phyloP scores from a whole-genome alignment of 805 yeast genomes.

The Starmerella bacillaris region DNA sequence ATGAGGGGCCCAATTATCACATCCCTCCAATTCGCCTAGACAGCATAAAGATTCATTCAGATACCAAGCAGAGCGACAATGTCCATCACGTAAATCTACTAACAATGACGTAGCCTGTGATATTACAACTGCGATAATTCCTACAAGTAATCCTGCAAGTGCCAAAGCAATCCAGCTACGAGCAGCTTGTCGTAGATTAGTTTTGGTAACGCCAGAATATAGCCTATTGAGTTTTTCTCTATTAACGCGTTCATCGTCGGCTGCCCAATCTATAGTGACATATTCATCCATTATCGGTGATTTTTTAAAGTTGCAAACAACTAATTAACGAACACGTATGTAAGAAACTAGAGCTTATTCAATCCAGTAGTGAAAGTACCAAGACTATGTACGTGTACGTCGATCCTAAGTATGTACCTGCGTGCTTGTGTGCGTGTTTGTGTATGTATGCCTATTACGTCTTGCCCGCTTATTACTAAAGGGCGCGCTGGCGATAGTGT shows the following conservation, averaged over 20 bases:
- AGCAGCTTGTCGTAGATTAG: slow-evolving; percentile 16
- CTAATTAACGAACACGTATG: no score
- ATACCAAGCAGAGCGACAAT: slow-evolving; percentile 53
- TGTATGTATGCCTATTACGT: no score
- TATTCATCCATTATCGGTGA: slow-evolving; percentile 19
- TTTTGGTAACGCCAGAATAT: slow-evolving; percentile 1
- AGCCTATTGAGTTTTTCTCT: slow-evolving; percentile 11
- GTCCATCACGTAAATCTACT: slow-evolving; percentile 62
- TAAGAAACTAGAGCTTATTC: no score
- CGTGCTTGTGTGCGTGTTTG: no score
- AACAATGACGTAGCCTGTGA: slow-evolving; percentile 75
- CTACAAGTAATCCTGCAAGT: slow-evolving; percentile 57
- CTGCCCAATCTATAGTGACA: slow-evolving; percentile 39
- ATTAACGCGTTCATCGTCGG: slow-evolving; percentile 29
- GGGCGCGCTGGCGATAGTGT: no score
- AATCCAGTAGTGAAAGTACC: no score
- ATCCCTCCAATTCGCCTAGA: slow-evolving; percentile 36
- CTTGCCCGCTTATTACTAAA: no score
- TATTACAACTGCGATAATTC: slow-evolving; percentile 64
- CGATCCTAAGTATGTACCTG: no score
- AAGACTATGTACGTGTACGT: no score
- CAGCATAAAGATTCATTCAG: slow-evolving; percentile 69
- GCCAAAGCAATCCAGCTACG: slow-evolving; percentile 63
- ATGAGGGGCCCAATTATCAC: slow-evolving; percentile 42
- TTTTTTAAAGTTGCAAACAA: not conserved